These are phyloP conservation scores for Argentina anserina DNA, from an alignment of 306 rosid species.

Conservation along the genomic window DNA sequence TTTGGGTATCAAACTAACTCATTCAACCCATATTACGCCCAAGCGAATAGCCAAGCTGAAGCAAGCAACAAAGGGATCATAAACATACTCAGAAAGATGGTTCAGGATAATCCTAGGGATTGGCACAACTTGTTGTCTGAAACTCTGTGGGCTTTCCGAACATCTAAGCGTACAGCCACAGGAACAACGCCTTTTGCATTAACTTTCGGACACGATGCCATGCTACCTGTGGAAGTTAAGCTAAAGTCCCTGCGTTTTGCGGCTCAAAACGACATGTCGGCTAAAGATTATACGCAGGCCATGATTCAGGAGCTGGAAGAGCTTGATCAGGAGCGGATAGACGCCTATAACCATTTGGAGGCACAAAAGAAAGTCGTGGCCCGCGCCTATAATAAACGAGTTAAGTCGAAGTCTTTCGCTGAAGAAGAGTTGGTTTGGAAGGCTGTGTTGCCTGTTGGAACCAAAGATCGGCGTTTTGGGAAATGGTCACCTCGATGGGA, in stretches of 20 bases:
- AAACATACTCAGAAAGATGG: no score
- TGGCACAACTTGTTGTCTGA: no score
- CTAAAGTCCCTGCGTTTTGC: neutral
- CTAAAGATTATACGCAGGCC: neutral
- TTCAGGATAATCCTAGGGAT: no score
- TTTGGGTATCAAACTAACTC: no score
- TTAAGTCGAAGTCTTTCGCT: neutral
- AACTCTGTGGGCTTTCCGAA: no score
- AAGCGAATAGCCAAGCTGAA: no score
- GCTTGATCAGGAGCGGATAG: neutral
- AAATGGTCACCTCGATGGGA: neutral
- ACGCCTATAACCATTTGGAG: neutral
- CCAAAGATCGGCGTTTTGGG: neutral
- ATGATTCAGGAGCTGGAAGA: neutral
- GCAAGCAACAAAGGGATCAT: no score
- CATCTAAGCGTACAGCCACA: no score
- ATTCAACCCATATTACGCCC: no score
- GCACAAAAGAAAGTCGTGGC: conserved; percentile 35
- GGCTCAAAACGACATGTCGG: neutral
- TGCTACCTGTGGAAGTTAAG: neutral
- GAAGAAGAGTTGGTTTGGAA: neutral
- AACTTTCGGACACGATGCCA: no score
- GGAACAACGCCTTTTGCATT: no score
- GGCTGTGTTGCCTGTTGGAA: neutral
- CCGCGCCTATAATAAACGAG: neutral